Percentiles rank a stretch among this genome's conserved stretches.
Conservation (phyloP, 352 stramenopile species). For the Pythium rhizo-oryzae region DNA sequence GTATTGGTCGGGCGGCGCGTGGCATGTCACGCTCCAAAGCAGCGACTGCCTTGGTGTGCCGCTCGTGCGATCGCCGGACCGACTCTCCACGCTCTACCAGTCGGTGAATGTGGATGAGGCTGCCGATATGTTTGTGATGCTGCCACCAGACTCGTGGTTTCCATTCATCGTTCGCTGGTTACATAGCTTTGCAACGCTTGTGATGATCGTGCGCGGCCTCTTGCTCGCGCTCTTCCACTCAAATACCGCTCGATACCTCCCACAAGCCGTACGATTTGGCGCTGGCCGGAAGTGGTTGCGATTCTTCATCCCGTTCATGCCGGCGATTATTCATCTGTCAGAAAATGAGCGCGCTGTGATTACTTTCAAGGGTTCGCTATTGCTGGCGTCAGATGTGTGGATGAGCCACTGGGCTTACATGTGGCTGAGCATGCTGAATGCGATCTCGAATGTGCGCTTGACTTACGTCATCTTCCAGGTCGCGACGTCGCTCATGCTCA, state of each 20-base stretch:
- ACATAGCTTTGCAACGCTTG: slow-evolving; percentile 46
- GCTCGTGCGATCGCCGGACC: slow-evolving; percentile 36
- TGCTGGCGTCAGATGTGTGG: slow-evolving; percentile 59
- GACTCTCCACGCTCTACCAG: slow-evolving; percentile 50
- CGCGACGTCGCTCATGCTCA: slow-evolving; percentile 47
- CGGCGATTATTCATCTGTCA: slow-evolving; percentile 31
- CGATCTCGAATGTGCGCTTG: slow-evolving; percentile 39
- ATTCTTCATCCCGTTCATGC: slow-evolving; percentile 51
- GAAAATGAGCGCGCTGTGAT: slow-evolving; percentile 41
- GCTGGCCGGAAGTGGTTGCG: slow-evolving; percentile 39
- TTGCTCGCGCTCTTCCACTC: slow-evolving; percentile 47
- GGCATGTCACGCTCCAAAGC: slow-evolving; percentile 50
- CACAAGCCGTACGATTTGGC: slow-evolving; percentile 32
- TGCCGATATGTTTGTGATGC: slow-evolving; percentile 39
- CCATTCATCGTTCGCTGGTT: slow-evolving; percentile 29
- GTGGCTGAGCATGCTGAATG: slow-evolving; percentile 47
- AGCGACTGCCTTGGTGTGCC: slow-evolving; percentile 51
- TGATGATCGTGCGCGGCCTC: slow-evolving; percentile 42
- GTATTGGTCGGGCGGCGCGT: slow-evolving; percentile 49
- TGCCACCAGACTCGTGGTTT: slow-evolving; percentile 45
- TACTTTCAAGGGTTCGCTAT: slow-evolving; percentile 44
- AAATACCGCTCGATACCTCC: slow-evolving; percentile 34
- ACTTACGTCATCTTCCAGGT: slow-evolving; percentile 50
- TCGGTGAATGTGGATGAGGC: slow-evolving; percentile 36
- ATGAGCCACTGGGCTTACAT: slow-evolving; percentile 74